Evolutionary conservation across 306 rosid genomes (phyloP), one percentile per base, ranked within the genome.

Genomic region (Acacia melanoxylon): DNA sequence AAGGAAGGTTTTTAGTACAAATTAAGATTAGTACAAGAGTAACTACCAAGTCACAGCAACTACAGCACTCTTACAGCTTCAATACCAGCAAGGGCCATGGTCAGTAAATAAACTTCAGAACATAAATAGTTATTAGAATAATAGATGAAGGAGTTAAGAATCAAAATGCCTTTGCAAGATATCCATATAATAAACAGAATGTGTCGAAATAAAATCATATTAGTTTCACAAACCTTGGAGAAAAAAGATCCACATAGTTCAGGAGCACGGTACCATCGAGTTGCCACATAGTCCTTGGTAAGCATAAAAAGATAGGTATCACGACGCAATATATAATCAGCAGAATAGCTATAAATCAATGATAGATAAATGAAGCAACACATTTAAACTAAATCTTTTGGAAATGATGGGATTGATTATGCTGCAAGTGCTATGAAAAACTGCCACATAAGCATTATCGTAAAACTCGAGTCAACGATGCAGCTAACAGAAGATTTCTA

Each of bases 241-340:
- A 84, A 87, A 80, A 91, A 91, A 11, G 91, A 89, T 77, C 94
- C 94, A 65, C 94, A 89, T 22, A 91, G 92, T 87, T 91, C 94
- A 51, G 94, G 94, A 68, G 94, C 94, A 76, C 94, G 94, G 74
- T 91, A 91, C 94, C 94, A 91, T 77, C 92, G 83, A 24, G 94
- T 89, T 22, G 92, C 94, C 84, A 91, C 94, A 86, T 91, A 91
- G 79, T 91, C 94, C 94, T 89, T 31, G 33, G 35, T 16, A 87
- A 67, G 67, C 63, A n/a, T 71, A 68, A 37, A 72, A 58, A 6
- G 16, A 42, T 17, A 81, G 48, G 79, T 68, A 76, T 72, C 31
- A 62, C 35, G 13, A 56, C 4, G 62, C 61, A 59, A 33, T 63
- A 45, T 17, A 27, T 54, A 25, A 45, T 49, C 14, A 15, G 33